Conservation (phyloP, 495 filamentous ascomycete species). For the Aspergillus ostianus region DNA sequence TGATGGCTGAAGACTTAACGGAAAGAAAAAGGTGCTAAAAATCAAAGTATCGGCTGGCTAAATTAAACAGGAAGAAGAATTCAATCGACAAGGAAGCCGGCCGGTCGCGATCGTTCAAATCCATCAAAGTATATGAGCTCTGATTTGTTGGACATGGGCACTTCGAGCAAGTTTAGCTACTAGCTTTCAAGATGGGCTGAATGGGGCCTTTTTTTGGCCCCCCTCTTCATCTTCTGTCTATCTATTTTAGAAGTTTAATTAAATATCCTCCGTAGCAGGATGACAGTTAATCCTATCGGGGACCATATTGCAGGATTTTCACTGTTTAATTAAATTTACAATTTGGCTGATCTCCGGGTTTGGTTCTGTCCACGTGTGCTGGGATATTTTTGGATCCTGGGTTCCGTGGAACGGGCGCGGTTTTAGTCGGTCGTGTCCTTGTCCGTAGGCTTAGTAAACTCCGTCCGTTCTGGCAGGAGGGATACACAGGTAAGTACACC, state of each 20-base stretch:
- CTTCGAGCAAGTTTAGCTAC: background rate
- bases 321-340: background rate
- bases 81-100: background rate
- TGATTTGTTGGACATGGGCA: background rate
- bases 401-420: background rate
- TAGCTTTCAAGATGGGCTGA: background rate
- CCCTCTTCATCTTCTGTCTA: background rate
- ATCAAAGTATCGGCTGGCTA: background rate
- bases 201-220: background rate
- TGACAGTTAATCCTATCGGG: background rate
- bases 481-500: background rate
- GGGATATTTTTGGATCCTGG: background rate
- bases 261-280: background rate
- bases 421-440: background rate
- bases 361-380: background rate
- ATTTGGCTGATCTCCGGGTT: background rate
- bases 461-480: background rate
- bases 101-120: background rate
- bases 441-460: background rate
- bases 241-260: background rate
- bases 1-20: too few relatives aligned
- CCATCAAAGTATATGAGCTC: background rate
- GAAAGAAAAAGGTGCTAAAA: background rate
- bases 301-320: background rate
- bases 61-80: background rate